phyloP scores from a whole-genome alignment of 1,284 basidiomycete genomes.

The Ganoderma leucocontextum region DNA sequence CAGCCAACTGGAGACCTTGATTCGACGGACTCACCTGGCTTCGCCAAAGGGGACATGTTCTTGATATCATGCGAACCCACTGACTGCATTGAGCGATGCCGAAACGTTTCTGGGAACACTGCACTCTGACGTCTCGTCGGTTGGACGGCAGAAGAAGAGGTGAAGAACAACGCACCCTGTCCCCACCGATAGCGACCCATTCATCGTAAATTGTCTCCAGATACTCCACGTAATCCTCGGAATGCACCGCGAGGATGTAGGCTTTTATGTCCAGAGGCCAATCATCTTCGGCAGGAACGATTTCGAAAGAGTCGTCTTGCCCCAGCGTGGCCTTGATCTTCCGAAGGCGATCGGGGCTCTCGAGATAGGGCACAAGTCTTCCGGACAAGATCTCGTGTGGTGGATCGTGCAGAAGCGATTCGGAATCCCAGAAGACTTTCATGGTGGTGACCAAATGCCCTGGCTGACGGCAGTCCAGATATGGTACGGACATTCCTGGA shows the following conservation, averaged over 20 bases:
- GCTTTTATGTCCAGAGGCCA: conserved; percentile 28
- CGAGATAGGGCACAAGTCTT: conserved; percentile 40
- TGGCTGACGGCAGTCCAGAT: not conserved
- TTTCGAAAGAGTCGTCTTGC: conserved; percentile 30
- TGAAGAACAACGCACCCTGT: conserved; percentile 33
- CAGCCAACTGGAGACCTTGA: not conserved
- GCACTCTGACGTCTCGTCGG: conserved; percentile 33
- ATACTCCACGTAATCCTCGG: conserved; percentile 41
- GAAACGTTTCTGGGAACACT: conserved; percentile 46
- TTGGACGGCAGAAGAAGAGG: not conserved
- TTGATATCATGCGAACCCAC: conserved; percentile 13
- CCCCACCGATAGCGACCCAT: conserved; percentile 45
- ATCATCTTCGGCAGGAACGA: conserved; percentile 28
- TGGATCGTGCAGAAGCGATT: conserved; percentile 42
- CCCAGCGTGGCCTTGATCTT: conserved; percentile 40
- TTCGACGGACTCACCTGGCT: conserved; percentile 38
- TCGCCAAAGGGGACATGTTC: conserved; percentile 37
- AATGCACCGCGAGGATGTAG: conserved; percentile 35
- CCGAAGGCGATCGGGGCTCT: conserved; percentile 42
- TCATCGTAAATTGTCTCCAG: conserved; percentile 41
- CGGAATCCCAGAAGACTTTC: conserved; percentile 36
- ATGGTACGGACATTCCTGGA: not conserved
- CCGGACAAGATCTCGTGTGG: conserved; percentile 45
- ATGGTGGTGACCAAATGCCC: conserved; percentile 25
- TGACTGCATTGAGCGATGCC: conserved; percentile 35